Percentiles rank a stretch among this genome's conserved stretches.
These are phyloP conservation scores for Coemansia sp. DNA, from an alignment of 192 early-diverging fungal genomes.

Conservation along the genomic window DNA sequence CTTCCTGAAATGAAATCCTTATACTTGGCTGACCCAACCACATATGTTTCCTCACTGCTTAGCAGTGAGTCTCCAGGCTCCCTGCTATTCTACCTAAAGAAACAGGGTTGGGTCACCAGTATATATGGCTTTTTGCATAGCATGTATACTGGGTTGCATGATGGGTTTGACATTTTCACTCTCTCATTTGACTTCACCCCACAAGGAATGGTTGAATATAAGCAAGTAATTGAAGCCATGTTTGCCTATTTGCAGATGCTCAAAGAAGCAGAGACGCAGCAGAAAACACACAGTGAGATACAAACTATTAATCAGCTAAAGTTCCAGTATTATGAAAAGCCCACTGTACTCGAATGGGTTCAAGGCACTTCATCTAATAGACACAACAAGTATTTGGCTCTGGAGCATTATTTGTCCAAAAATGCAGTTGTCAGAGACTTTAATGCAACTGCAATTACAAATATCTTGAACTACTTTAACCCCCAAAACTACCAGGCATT, in stretches of 20 bases:
- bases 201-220: neutral
- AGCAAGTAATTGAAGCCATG: slow-evolving; percentile 16
- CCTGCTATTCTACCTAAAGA: neutral
- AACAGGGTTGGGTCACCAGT: neutral
- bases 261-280: slow-evolving; percentile 8
- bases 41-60: neutral
- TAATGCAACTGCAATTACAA: neutral
- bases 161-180: neutral
- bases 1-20: neutral
- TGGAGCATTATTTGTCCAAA: neutral
- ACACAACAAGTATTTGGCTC: neutral
- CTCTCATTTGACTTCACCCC: neutral
- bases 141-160: neutral
- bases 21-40: too few species aligned
- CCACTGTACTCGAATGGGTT: neutral
- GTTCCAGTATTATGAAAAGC: neutral
- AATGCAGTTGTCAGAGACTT: neutral
- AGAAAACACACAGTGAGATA: neutral
- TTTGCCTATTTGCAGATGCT: slow-evolving; percentile 43
- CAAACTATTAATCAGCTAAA: neutral
- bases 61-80: neutral
- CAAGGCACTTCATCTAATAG: neutral
- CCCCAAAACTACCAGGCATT: neutral
- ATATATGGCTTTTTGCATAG: neutral
- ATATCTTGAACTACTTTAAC: neutral